Conservation (phyloP, 108 stramenopile genomes). For the Cyclotella distinguenda region DNA sequence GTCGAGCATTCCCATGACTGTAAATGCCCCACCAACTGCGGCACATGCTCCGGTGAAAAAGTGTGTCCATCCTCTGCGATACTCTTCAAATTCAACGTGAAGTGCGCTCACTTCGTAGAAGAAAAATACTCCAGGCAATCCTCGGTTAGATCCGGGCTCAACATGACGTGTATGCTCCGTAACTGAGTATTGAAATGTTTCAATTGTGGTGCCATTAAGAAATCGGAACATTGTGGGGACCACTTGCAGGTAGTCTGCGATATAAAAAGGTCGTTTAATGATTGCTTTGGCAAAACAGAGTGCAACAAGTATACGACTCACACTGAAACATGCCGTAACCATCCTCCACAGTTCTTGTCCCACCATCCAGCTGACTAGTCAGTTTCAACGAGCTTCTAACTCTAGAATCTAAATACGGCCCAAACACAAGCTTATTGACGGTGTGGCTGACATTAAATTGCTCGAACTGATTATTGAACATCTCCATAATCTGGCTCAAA, state of each 20-base stretch:
- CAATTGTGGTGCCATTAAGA: conserved; percentile 74
- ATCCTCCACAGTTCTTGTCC: conserved; percentile 62
- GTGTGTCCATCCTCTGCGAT: conserved; percentile 76
- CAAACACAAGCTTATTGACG: conserved; percentile 88
- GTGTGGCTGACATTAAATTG: conserved; percentile 92
- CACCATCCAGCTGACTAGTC: conserved; percentile 77
- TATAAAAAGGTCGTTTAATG: no score
- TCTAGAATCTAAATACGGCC: conserved; percentile 61
- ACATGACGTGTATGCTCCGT: conserved; percentile 97
- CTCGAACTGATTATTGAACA: conserved; percentile 68
- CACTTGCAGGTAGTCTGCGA: conserved; percentile 91
- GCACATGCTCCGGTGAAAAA: conserved; percentile 88
- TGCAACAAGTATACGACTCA: no score
- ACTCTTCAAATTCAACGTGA: conserved; percentile 91
- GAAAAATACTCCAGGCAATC: conserved; percentile 96
- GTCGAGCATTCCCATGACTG: conserved; percentile 84
- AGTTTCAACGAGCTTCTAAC: conserved; percentile 31
- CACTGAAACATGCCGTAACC: conserved; percentile 93
- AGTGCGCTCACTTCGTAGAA: conserved; percentile 95
- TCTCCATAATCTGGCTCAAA: conserved; percentile 31
- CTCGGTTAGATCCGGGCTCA: conserved; percentile 80
- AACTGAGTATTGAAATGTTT: conserved; percentile 94
- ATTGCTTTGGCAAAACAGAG: no score
- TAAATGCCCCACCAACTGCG: conserved; percentile 85
- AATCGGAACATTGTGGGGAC: conserved; percentile 91